Conservation (phyloP, 1,139 yeast species). For the Taphrina flavorubra region DNA sequence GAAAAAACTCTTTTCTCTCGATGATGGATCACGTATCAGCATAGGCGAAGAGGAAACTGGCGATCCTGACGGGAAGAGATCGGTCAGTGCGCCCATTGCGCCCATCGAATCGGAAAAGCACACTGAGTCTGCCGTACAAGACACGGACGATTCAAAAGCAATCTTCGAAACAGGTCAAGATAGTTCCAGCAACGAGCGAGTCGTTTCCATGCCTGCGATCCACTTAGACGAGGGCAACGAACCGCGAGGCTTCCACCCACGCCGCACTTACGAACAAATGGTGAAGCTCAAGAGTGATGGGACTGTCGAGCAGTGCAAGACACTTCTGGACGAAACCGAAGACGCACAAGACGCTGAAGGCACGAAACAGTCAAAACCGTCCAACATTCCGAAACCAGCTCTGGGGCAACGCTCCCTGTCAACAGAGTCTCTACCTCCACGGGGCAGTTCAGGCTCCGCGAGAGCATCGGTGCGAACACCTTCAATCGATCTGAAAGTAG, state of each 20-base stretch:
- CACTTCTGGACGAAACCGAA: not conserved
- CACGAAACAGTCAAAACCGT: not conserved
- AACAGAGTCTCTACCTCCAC: slow-evolving; percentile 14
- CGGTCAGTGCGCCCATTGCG: slow-evolving; percentile 30
- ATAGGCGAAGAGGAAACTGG: slow-evolving; percentile 13
- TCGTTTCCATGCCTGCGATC: slow-evolving; percentile 31
- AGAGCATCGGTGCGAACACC: slow-evolving; percentile 13
- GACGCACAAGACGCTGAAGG: not conserved
- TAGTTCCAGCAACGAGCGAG: slow-evolving; percentile 3
- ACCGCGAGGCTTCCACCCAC: slow-evolving; percentile 39
- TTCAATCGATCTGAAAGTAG: slow-evolving; percentile 18
- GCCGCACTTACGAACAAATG: slow-evolving; percentile 31
- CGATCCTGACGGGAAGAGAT: slow-evolving; percentile 26
- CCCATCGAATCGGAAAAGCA: slow-evolving; percentile 1
- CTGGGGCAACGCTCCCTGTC: slow-evolving; percentile 18
- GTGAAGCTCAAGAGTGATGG: slow-evolving; percentile 5
- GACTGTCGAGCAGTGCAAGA: not conserved
- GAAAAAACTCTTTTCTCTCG: slow-evolving; percentile 69
- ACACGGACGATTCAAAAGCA: not conserved
- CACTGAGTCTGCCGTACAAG: not conserved
- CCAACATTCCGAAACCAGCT: slow-evolving; percentile 15
- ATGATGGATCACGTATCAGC: slow-evolving; percentile 39
- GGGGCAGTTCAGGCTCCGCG: not conserved
- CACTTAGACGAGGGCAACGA: slow-evolving; percentile 13
- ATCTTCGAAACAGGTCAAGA: not conserved